Evolutionary conservation across 2,329 filamentous ascomycete species (phyloP).

Genomic region (Tolypocladium sp.): DNA sequence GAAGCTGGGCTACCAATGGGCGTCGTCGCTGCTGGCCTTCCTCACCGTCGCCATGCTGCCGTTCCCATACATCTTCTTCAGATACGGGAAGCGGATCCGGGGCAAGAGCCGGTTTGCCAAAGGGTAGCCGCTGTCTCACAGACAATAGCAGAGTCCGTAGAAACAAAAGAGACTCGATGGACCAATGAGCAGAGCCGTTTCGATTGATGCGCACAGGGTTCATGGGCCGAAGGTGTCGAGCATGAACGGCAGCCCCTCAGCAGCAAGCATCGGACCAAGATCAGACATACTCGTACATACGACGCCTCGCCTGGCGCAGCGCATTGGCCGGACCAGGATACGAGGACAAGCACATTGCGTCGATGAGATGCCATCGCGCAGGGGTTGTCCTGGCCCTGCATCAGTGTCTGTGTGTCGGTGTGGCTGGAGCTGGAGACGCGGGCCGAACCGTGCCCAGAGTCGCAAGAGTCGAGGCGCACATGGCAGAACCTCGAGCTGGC

Average conservation of each 20-base stretch:
- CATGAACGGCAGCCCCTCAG: neutral
- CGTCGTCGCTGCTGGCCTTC: constrained; percentile 51
- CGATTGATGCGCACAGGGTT: neutral
- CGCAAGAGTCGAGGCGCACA: neutral
- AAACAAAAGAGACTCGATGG: neutral
- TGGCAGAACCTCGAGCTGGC: neutral
- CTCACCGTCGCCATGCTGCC: constrained; percentile 53
- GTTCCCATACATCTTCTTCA: constrained; percentile 56
- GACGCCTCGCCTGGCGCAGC: neutral
- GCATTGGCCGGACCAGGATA: neutral
- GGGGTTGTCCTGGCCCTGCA: neutral
- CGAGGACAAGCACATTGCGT: neutral
- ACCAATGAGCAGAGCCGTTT: neutral
- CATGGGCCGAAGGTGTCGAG: neutral
- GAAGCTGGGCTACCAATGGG: constrained; percentile 62
- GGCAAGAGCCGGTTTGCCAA: constrained; percentile 44
- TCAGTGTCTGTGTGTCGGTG: neutral
- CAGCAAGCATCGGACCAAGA: neutral
- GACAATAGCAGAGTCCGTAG: neutral
- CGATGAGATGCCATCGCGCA: neutral
- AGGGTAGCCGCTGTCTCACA: constrained; percentile 7
- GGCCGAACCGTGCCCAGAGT: neutral
- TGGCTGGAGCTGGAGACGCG: neutral
- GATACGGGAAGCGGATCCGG: constrained; percentile 48
- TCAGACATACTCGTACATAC: neutral